A percentile compares a stretch with the other conserved stretches of the same genome.
Conservation (phyloP, 768 basidiomycete genomes). For the Leccinum longicurvipes region DNA sequence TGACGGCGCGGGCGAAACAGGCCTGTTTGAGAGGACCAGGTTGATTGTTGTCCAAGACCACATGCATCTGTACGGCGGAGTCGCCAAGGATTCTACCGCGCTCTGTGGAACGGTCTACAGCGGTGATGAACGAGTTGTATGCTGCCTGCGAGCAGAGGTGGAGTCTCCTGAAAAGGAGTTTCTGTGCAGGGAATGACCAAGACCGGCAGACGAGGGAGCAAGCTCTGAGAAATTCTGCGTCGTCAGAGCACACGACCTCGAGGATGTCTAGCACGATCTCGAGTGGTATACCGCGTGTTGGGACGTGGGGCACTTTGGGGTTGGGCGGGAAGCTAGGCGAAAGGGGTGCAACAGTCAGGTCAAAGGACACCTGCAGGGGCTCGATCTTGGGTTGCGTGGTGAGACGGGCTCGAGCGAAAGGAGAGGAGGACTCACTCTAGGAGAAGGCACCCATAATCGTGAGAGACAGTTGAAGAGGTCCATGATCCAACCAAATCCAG, state of each 20-base stretch:
- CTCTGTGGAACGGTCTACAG: conserved; percentile 45
- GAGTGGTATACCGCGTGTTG: conserved; percentile 45
- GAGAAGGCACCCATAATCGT: conserved; percentile 19
- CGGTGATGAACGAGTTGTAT: conserved; percentile 50
- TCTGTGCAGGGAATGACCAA: conserved; percentile 65
- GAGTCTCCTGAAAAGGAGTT: conserved; percentile 58
- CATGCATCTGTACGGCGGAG: conserved; percentile 51
- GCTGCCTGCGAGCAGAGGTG: conserved; percentile 51
- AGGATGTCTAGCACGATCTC: conserved; percentile 64
- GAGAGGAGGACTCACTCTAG: conserved; percentile 20
- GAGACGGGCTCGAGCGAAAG: neutral
- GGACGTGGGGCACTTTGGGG: conserved; percentile 20
- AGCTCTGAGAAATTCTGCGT: conserved; percentile 42
- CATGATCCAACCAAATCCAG: conserved; percentile 26
- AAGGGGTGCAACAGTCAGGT: conserved; percentile 32
- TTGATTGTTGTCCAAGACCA: conserved; percentile 66
- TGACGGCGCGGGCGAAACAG: conserved; percentile 57
- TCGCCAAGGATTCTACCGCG: conserved; percentile 51
- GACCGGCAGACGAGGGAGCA: conserved; percentile 64
- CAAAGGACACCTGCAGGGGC: conserved; percentile 39
- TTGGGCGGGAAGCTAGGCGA: conserved; percentile 17
- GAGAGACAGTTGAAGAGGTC: conserved; percentile 20
- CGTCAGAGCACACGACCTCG: conserved; percentile 48
- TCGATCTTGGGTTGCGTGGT: conserved; percentile 24
- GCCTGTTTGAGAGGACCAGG: conserved; percentile 52